Conservation (phyloP, 164 flowering plant species). For the Hamamelis virginiana region DNA sequence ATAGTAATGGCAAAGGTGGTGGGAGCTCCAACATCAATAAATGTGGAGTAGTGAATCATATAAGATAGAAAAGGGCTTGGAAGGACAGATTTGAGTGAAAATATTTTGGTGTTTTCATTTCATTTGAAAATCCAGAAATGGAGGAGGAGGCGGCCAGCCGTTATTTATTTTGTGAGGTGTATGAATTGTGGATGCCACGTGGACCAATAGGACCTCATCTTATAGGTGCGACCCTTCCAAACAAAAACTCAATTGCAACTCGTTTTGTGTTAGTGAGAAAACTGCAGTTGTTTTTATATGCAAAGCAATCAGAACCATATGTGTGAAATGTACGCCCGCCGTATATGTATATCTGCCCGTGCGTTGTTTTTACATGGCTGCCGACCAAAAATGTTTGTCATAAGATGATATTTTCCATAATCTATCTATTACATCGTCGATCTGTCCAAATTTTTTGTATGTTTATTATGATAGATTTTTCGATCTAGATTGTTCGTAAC, state of each 20-base stretch:
- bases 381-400: no score
- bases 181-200: constrained; percentile 34
- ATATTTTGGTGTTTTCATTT: constrained; percentile 28
- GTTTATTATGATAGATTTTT: no score
- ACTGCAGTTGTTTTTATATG: constrained; percentile 16
- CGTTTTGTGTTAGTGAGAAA: no score
- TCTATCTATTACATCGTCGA: no score
- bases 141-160: constrained; percentile 31
- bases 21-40: constrained; percentile 40
- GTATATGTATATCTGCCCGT: constrained; percentile 11
- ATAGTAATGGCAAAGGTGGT: constrained; percentile 17
- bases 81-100: constrained; percentile 19
- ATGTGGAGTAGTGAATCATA: constrained; percentile 26
- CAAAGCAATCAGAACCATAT: constrained; percentile 21
- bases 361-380: no score
- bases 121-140: constrained; percentile 21
- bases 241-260: constrained; percentile 2
- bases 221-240: constrained; percentile 12
- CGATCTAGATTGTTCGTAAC: no score
- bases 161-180: not conserved
- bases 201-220: constrained; percentile 30
- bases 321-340: constrained; percentile 26
- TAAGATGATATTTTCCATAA: no score
- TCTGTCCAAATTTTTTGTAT: no score
- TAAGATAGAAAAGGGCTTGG: not conserved